Conservation (phyloP, 805 yeast genomes). For the Ogataea sp. region DNA sequence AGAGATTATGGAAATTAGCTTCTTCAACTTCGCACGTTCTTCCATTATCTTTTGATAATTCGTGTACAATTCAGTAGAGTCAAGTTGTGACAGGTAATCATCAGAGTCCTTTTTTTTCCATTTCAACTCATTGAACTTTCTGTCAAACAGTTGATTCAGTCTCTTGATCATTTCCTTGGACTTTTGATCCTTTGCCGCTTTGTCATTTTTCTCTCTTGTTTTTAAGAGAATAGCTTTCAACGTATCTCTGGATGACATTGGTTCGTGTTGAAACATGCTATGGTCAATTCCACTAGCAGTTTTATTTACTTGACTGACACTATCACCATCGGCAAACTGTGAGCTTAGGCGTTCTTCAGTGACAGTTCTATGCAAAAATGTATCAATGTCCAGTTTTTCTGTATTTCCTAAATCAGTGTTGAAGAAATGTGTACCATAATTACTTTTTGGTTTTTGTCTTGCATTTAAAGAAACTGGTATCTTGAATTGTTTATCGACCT, state of each 20-base stretch:
- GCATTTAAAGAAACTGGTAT: too few relatives aligned
- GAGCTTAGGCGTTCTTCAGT: too few relatives aligned
- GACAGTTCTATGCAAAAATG: too few relatives aligned
- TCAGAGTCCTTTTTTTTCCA: slow-evolving; percentile 23
- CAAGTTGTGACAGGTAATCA: slow-evolving; percentile 22
- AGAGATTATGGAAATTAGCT: slow-evolving; percentile 26
- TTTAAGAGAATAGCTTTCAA: background rate
- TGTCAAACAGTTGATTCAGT: slow-evolving; percentile 11
- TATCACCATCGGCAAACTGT: too few relatives aligned
- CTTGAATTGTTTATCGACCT: too few relatives aligned
- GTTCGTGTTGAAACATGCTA: too few relatives aligned
- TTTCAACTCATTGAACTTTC: slow-evolving; percentile 20
- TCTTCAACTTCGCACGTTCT: slow-evolving; percentile 31
- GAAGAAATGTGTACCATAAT: slow-evolving; percentile 22
- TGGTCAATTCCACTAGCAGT: too few relatives aligned
- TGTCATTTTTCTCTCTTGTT: background rate
- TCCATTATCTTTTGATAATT: slow-evolving; percentile 35
- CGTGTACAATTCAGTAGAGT: slow-evolving; percentile 25
- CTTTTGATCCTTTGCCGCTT: background rate
- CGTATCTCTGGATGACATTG: too few relatives aligned
- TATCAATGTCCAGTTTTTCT: too few relatives aligned
- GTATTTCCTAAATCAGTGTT: too few relatives aligned
- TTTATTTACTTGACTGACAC: too few relatives aligned
- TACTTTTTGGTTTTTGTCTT: too few relatives aligned
- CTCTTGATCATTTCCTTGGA: background rate